A percentile compares a stretch with the other conserved stretches of the same genome.
phyloP scores from a whole-genome alignment of 345 rosid species.

The Isatis tinctoria region DNA sequence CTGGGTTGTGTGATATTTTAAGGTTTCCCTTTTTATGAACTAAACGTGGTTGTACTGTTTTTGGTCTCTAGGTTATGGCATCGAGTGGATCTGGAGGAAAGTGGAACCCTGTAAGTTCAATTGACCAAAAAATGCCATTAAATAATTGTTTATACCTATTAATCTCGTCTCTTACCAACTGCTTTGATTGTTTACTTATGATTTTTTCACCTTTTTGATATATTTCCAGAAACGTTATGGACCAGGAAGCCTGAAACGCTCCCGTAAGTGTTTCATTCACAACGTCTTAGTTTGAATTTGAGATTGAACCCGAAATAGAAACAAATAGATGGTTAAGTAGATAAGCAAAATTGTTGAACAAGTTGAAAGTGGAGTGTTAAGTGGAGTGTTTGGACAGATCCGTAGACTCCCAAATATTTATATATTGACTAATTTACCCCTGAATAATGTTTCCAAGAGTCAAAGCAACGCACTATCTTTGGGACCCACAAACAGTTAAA shows the following conservation, averaged over 20 bases:
- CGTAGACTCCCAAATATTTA: not conserved
- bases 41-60: not conserved
- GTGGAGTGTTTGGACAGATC: conserved; percentile 23
- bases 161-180: not conserved
- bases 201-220: not conserved
- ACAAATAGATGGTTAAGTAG: not conserved
- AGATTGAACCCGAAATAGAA: not conserved
- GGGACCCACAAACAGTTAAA: conserved; percentile 19
- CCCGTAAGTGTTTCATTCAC: conserved; percentile 18
- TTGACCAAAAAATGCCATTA: not conserved
- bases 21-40: not conserved
- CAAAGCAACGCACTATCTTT: conserved; percentile 20
- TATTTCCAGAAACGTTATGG: conserved; percentile 30
- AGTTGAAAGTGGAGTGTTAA: not conserved
- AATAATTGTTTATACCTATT: not conserved
- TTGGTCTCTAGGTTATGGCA: conserved; percentile 19
- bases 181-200: not conserved
- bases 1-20: not conserved
- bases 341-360: not conserved
- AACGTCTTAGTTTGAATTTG: not conserved
- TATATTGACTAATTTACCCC: conserved; percentile 2
- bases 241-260: conserved; percentile 25
- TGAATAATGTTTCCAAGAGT: conserved; percentile 4
- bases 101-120: conserved; percentile 14
- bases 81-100: not conserved